phyloP scores from a whole-genome alignment of 225 moss, liverwort and hornwort genomes.

The Bryum argenteum region DNA sequence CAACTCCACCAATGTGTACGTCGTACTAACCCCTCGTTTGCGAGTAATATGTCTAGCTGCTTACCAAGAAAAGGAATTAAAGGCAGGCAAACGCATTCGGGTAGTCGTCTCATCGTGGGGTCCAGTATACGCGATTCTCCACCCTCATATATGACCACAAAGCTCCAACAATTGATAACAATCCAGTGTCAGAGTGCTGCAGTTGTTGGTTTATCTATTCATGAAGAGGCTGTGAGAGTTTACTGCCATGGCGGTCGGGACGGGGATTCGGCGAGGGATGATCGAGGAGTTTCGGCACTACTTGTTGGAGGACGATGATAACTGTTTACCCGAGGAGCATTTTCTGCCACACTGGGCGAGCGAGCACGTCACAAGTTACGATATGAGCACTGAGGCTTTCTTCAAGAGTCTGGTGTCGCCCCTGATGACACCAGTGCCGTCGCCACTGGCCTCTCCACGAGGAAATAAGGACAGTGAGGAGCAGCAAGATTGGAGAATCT shows the following conservation, averaged over 20 bases:
- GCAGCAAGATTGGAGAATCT: too few relatives aligned
- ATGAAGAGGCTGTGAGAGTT: neutral
- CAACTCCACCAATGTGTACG: too few relatives aligned
- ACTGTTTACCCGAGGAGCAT: constrained; percentile 52
- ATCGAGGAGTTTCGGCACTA: constrained; percentile 60
- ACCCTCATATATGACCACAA: neutral
- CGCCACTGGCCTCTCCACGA: constrained; percentile 39
- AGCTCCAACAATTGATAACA: neutral
- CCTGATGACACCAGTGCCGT: constrained; percentile 38
- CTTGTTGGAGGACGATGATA: constrained; percentile 52
- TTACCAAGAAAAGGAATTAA: constrained; percentile 1
- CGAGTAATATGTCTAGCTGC: neutral
- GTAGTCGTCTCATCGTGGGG: neutral
- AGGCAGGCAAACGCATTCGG: neutral
- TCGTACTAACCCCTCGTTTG: neutral
- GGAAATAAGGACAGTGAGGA: neutral
- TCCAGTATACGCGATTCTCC: neutral
- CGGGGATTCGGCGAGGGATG: constrained; percentile 28
- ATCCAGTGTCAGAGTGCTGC: neutral
- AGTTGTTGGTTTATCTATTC: too few relatives aligned
- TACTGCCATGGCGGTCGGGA: constrained; percentile 27
- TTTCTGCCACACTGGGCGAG: constrained; percentile 40
- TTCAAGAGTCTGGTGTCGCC: constrained; percentile 49
- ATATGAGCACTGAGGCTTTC: constrained; percentile 51
- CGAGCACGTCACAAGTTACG: constrained; percentile 1